Percentiles rank a stretch among this genome's conserved stretches.
Conservation (phyloP, 1,284 basidiomycete genomes). For the Austroboletus novae-zelandiae region DNA sequence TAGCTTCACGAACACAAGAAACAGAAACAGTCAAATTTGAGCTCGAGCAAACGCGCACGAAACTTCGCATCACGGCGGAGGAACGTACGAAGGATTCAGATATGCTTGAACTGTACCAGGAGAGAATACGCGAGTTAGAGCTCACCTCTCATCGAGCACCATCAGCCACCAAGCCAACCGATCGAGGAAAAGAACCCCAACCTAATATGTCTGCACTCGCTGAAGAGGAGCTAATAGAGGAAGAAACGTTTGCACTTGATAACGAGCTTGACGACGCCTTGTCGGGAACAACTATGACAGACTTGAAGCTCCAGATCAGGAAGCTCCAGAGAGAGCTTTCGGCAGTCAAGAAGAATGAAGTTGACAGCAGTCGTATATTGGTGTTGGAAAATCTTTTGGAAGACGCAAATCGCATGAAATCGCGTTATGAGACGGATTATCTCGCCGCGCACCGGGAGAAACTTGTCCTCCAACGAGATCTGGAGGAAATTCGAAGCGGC, state of each 20-base stretch:
- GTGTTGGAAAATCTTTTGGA: conserved; percentile 90
- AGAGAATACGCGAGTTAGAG: conserved; percentile 89
- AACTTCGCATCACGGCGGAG: conserved; percentile 65
- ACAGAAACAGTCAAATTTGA: conserved; percentile 72
- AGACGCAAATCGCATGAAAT: conserved; percentile 88
- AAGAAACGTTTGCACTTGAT: conserved; percentile 61
- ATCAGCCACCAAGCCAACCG: conserved; percentile 18
- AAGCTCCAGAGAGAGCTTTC: conserved; percentile 84
- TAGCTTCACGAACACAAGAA: conserved; percentile 63
- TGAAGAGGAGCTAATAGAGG: conserved; percentile 41
- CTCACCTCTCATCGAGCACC: conserved; percentile 51
- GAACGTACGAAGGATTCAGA: conserved; percentile 81
- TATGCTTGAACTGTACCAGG: conserved; percentile 86
- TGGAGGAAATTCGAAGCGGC: conserved; percentile 88
- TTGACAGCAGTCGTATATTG: conserved; percentile 69
- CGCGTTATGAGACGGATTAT: conserved; percentile 88
- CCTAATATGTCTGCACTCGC: conserved; percentile 35
- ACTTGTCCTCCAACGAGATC: conserved; percentile 74
- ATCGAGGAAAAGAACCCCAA: conserved; percentile 22
- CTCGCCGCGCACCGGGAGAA: conserved; percentile 82
- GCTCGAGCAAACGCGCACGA: conserved; percentile 70
- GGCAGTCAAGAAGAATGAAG: conserved; percentile 69
- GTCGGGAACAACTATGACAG: conserved; percentile 84
- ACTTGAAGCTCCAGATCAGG: conserved; percentile 83
- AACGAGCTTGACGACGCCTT: conserved; percentile 86